Base-by-base conservation (phyloP, 2,329 filamentous ascomycete species). In the Lizonia empirigonia region DNA sequence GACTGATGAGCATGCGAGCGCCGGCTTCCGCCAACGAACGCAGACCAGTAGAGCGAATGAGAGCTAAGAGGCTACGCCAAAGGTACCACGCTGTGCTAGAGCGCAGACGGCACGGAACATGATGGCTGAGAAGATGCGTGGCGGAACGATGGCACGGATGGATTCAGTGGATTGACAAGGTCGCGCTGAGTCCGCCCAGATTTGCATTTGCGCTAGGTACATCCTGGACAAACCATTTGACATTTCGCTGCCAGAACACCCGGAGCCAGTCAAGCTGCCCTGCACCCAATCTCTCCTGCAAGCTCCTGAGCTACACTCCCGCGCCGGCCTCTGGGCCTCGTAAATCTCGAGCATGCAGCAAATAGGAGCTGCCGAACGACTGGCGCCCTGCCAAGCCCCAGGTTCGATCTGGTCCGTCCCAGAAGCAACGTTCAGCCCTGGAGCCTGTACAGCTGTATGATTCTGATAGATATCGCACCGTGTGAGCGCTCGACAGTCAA, bases 21-120 rank as follows among this genome's bases (percentile, higher is more conserved):
- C 42, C 42, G 41, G 56, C 57, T 55, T 60, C 55, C 46, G 53
- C 53, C 55, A 53, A 57, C 55, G 37, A 46, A 50, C 55, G 53
- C 57, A 55, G 49, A 50, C 53, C 51, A 58, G 48, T 54, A 54
- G 59, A 64, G 50, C 59, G 36, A 50, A 58, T 50, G 44, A 58
- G 51, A 51, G 56, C 58, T 50, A 53, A 35, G 37, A 37, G 54
- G 50, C 56, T 53, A 53, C 54, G 62, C 59, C 57, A 56, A 46
- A 58, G 42, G 44, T 42, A 59, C 56, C 54, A 60, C 53, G 50
- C 58, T 56, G 54, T 59, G 55, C 63, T 65, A 67, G 59, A 62
- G 60, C 53, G 59, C 55, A 55, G 54, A 46, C 63, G 60, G 64
- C 64, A 62, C 59, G 56, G 59, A 58, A 61, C 58, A 60, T 56